These are phyloP conservation scores for Blastobotrys raffinosifermentans DNA, from an alignment of 1,139 yeast genomes.

Conservation along the genomic window DNA sequence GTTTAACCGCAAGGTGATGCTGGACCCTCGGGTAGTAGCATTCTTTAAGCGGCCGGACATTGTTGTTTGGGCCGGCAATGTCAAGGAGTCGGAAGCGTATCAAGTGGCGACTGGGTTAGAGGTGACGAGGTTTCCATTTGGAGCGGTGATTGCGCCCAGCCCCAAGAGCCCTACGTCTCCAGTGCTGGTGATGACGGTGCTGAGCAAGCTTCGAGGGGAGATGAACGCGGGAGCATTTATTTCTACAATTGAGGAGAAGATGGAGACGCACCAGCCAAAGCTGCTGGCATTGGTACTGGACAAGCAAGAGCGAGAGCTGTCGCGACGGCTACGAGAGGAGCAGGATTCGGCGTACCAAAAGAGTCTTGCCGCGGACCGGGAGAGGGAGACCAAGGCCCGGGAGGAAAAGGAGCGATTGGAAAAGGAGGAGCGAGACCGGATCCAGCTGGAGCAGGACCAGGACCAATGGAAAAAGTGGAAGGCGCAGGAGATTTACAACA, in stretches of 20 bases:
- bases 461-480: constrained; percentile 27
- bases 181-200: constrained; percentile 45
- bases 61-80: constrained; percentile 85
- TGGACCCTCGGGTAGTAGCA: constrained; percentile 47
- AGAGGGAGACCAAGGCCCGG: constrained; percentile 36
- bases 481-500: constrained; percentile 15
- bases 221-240: constrained; percentile 33
- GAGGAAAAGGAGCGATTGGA: constrained; percentile 33
- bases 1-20: constrained; percentile 53
- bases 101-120: constrained; percentile 75
- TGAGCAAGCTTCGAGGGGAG: constrained; percentile 62
- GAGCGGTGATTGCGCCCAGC: constrained; percentile 58
- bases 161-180: constrained; percentile 34
- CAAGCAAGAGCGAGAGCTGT: constrained; percentile 52
- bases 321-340: constrained; percentile 57
- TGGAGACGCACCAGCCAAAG: constrained; percentile 56
- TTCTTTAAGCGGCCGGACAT: constrained; percentile 47
- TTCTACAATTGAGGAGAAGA: constrained; percentile 27
- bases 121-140: constrained; percentile 72
- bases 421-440: constrained; percentile 27
- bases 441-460: constrained; percentile 23
- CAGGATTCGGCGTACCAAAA: constrained; percentile 76
- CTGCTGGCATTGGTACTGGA: constrained; percentile 55
- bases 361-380: constrained; percentile 55
- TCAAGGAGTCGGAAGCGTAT: constrained; percentile 72